These are phyloP conservation scores for Cercospora sojina DNA, from an alignment of 2,329 filamentous ascomycete species.

Conservation along the genomic window DNA sequence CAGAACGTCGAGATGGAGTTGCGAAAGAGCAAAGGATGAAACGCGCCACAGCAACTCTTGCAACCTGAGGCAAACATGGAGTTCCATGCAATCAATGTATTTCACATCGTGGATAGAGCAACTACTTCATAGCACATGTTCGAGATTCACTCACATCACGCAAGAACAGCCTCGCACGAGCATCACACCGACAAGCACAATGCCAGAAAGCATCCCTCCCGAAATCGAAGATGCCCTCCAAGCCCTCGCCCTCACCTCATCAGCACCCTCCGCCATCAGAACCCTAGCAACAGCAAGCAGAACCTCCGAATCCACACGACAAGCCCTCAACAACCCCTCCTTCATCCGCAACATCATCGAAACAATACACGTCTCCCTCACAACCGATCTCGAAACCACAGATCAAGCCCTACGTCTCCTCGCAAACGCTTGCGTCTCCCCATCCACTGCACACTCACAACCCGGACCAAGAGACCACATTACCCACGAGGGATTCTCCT, in stretches of 20 bases:
- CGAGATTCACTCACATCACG: background rate
- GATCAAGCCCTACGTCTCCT: constrained; percentile 32
- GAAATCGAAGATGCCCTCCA: background rate
- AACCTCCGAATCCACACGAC: constrained; percentile 17
- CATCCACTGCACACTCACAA: constrained; percentile 28
- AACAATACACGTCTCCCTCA: constrained; percentile 15
- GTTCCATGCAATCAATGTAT: too few species aligned
- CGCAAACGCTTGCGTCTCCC: constrained; percentile 36
- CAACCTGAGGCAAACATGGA: background rate
- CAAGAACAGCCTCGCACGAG: background rate
- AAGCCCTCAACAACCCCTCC: constrained; percentile 18
- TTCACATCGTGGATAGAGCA: background rate
- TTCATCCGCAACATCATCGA: constrained; percentile 20
- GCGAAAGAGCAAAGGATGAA: background rate
- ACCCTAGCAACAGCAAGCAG: constrained; percentile 28
- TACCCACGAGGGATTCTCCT: constrained; percentile 24
- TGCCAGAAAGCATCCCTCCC: background rate
- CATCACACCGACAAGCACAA: background rate
- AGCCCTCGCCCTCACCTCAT: background rate
- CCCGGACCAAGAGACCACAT: constrained; percentile 18
- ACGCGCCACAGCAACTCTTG: background rate
- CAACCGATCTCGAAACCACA: constrained; percentile 13
- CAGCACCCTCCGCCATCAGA: constrained; percentile 9
- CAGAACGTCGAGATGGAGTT: background rate
- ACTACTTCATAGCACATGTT: background rate